Evolutionary conservation across 2,329 filamentous ascomycete species (phyloP).

Genomic region (Dactylellina drechsleri): DNA sequence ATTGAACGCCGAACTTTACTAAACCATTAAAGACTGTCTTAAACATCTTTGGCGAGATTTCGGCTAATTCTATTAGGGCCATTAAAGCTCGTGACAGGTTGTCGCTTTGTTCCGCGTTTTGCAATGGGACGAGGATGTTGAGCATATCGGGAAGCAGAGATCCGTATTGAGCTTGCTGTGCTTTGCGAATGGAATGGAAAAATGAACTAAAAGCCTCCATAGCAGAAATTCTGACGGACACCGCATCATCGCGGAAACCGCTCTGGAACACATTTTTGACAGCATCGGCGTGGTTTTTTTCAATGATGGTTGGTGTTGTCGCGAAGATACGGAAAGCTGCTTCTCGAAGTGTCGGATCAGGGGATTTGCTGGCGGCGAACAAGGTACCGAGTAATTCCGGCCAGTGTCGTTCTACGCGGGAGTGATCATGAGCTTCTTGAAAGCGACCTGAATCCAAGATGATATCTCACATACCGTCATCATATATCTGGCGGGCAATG

Average conservation of each 20-base stretch:
- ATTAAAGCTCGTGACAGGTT: slow-evolving; percentile 89
- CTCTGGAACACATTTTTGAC: slow-evolving; percentile 87
- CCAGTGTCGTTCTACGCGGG: slow-evolving; percentile 78
- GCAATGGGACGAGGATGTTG: slow-evolving; percentile 92
- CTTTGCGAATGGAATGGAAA: slow-evolving; percentile 90
- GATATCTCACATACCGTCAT: slow-evolving; percentile 74
- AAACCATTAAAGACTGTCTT: slow-evolving; percentile 91
- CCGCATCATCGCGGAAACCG: slow-evolving; percentile 86
- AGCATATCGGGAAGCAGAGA: slow-evolving; percentile 87
- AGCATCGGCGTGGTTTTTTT: slow-evolving; percentile 92
- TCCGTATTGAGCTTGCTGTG: slow-evolving; percentile 87
- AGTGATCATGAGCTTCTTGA: neutral
- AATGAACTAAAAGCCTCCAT: slow-evolving; percentile 98
- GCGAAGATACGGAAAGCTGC: slow-evolving; percentile 95
- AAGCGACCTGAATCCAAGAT: neutral
- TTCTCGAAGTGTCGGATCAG: slow-evolving; percentile 84
- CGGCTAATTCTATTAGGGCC: slow-evolving; percentile 91
- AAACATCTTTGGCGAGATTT: slow-evolving; percentile 97
- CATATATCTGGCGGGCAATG: slow-evolving; percentile 91
- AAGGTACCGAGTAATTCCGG: slow-evolving; percentile 85
- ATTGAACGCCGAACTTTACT: slow-evolving; percentile 89
- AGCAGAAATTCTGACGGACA: slow-evolving; percentile 84
- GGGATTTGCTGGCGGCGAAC: slow-evolving; percentile 89
- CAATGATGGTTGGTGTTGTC: slow-evolving; percentile 92
- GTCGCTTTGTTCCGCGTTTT: slow-evolving; percentile 88